Conservation (phyloP, 768 basidiomycete species). For the Podaxis carcinomalis region DNA sequence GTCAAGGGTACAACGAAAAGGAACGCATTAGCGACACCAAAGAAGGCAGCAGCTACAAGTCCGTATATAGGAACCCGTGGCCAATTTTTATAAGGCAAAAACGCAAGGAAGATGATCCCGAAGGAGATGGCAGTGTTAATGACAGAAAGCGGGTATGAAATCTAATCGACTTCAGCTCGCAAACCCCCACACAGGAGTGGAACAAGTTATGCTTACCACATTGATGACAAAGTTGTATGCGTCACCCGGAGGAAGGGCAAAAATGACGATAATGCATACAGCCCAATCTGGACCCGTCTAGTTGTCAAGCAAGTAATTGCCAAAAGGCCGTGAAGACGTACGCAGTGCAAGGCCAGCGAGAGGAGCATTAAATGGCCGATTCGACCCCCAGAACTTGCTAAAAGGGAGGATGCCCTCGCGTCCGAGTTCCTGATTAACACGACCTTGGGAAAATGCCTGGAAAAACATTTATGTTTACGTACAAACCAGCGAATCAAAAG, state of each 20-base stretch:
- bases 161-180: slow-evolving; percentile 14
- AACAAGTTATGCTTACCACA: slow-evolving; percentile 31
- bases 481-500: not conserved
- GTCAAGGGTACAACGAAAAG: slow-evolving; percentile 49
- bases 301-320: not conserved
- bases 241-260: slow-evolving; percentile 54
- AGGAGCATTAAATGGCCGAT: slow-evolving; percentile 59
- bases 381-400: slow-evolving; percentile 57
- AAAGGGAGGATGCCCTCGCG: slow-evolving; percentile 59
- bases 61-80: slow-evolving; percentile 16
- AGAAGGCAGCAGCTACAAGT: slow-evolving; percentile 33
- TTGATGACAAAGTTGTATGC: slow-evolving; percentile 63
- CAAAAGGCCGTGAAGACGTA: slow-evolving; percentile 21
- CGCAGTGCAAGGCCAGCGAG: slow-evolving; percentile 51
- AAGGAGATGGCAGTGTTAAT: slow-evolving; percentile 50
- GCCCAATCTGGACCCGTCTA: slow-evolving; percentile 25
- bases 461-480: slow-evolving; percentile 14
- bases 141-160: slow-evolving; percentile 44
- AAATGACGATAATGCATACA: slow-evolving; percentile 32
- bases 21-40: slow-evolving; percentile 58
- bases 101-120: slow-evolving; percentile 29
- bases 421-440: slow-evolving; percentile 60
- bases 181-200: not conserved
- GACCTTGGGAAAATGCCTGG: slow-evolving; percentile 26
- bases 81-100: slow-evolving; percentile 22